Evolutionary conservation across 495 filamentous ascomycete genomes (phyloP).

Genomic region (Penicillium bovifimosum): DNA sequence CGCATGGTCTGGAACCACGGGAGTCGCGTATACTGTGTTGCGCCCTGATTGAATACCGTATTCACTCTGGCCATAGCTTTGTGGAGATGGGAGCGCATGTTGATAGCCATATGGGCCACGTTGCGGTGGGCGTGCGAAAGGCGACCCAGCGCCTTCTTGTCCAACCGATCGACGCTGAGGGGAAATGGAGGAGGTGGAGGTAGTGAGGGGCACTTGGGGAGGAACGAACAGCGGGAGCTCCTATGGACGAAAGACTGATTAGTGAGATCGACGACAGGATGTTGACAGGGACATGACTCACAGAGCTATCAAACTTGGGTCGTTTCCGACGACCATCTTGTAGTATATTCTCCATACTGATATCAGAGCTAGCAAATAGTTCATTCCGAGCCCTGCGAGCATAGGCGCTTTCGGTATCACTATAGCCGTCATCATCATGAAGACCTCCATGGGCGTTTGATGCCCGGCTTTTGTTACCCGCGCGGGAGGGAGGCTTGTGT

Average conservation of each 20-base stretch:
- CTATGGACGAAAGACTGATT: slow-evolving; percentile 43
- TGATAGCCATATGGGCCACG: slow-evolving; percentile 64
- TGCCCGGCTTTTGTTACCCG: slow-evolving; percentile 60
- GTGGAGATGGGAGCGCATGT: slow-evolving; percentile 71
- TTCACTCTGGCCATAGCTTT: slow-evolving; percentile 59
- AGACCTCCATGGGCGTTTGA: slow-evolving; percentile 61
- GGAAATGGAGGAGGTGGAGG: slow-evolving; percentile 87
- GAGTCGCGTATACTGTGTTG: slow-evolving; percentile 43
- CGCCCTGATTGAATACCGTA: slow-evolving; percentile 37
- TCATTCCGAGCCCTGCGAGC: slow-evolving; percentile 72
- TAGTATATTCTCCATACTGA: slow-evolving; percentile 95
- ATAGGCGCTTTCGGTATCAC: slow-evolving; percentile 73
- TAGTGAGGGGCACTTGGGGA: slow-evolving; percentile 81
- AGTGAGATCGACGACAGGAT: slow-evolving; percentile 6
- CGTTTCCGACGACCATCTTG: slow-evolving; percentile 93
- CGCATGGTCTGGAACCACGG: slow-evolving; percentile 54
- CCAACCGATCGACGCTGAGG: slow-evolving; percentile 71
- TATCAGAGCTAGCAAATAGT: slow-evolving; percentile 86
- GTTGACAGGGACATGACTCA: slow-evolving; percentile 47
- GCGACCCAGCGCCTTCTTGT: slow-evolving; percentile 55
- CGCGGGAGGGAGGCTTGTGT: slow-evolving; percentile 63
- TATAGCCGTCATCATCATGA: slow-evolving; percentile 66
- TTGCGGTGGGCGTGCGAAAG: slow-evolving; percentile 65
- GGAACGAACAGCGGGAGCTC: slow-evolving; percentile 93
- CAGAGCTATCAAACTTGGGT: slow-evolving; percentile 95